Conservation (phyloP, 768 basidiomycete species). For the Trametes sanguinea region DNA sequence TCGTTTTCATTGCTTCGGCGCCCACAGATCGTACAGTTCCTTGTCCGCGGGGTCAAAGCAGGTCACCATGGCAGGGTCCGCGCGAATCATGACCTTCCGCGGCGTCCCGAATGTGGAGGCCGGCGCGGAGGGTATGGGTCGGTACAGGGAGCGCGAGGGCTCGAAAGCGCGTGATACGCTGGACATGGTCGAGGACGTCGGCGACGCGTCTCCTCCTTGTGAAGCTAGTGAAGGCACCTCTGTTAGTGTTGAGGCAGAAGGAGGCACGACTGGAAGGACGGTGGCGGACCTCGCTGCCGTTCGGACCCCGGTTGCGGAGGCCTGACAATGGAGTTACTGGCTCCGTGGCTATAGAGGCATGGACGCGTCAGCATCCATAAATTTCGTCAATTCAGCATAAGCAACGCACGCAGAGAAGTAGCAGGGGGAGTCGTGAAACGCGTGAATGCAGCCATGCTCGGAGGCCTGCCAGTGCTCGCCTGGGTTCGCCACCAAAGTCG, state of each 20-base stretch:
- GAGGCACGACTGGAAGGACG: background rate
- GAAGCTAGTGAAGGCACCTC: background rate
- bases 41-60: conserved; percentile 77
- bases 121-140: conserved; percentile 12
- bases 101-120: conserved; percentile 30
- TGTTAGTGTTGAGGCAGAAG: background rate
- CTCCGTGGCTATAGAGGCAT: conserved; percentile 7
- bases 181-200: conserved; percentile 25
- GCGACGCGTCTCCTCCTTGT: conserved; percentile 21
- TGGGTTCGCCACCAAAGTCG: background rate
- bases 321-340: conserved; percentile 22
- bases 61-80: conserved; percentile 67
- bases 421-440: conserved; percentile 10
- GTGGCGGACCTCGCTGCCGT: conserved; percentile 12
- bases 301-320: conserved; percentile 17
- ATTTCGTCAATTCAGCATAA: too few species aligned
- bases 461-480: background rate
- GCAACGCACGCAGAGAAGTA: background rate
- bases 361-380: background rate
- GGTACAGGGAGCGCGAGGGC: conserved; percentile 18
- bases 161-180: conserved; percentile 17
- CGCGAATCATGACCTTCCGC: conserved; percentile 49
- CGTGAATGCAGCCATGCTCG: conserved; percentile 17
- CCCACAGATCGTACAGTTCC: conserved; percentile 81
- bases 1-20: conserved; percentile 40